Percentiles rank a stretch among this genome's conserved stretches.
These are phyloP conservation scores for Pythium phragmitis DNA, from an alignment of 352 stramenopile genomes.

Conservation along the genomic window DNA sequence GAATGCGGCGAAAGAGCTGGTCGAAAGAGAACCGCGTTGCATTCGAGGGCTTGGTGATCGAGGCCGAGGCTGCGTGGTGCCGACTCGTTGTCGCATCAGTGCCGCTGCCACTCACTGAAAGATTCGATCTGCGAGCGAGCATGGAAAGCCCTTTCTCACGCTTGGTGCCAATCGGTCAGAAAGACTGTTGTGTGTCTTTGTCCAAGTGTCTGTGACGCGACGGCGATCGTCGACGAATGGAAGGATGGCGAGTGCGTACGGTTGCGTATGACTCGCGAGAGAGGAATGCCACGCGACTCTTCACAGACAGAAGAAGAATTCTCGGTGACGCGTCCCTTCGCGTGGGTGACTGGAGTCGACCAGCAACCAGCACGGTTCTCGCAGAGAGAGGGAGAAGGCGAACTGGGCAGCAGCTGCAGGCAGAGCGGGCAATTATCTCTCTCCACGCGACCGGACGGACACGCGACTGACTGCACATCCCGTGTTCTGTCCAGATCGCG, in stretches of 20 bases:
- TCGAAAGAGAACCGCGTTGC: conserved; percentile 24
- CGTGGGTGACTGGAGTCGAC: background rate
- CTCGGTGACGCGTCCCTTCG: background rate
- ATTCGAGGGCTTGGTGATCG: conserved; percentile 2
- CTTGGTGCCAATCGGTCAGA: too few relatives aligned
- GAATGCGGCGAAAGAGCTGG: conserved; percentile 27
- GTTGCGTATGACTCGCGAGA: background rate
- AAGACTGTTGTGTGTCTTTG: background rate
- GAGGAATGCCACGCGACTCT: background rate
- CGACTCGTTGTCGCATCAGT: background rate
- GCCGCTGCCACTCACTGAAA: background rate
- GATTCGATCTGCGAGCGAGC: conserved; percentile 5
- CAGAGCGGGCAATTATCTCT: background rate
- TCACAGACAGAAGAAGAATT: background rate
- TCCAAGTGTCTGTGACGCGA: background rate
- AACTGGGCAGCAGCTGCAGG: conserved; percentile 3
- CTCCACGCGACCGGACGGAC: background rate
- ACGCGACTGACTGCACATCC: background rate
- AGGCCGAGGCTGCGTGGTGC: background rate
- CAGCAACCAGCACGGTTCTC: background rate
- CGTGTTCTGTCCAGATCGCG: background rate
- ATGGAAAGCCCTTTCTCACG: background rate
- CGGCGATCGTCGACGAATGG: background rate
- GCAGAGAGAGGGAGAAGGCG: conserved; percentile 5
- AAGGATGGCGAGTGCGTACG: background rate